phyloP scores from a whole-genome alignment of 2,329 filamentous ascomycete species.

The Sphaerulina musiva region DNA sequence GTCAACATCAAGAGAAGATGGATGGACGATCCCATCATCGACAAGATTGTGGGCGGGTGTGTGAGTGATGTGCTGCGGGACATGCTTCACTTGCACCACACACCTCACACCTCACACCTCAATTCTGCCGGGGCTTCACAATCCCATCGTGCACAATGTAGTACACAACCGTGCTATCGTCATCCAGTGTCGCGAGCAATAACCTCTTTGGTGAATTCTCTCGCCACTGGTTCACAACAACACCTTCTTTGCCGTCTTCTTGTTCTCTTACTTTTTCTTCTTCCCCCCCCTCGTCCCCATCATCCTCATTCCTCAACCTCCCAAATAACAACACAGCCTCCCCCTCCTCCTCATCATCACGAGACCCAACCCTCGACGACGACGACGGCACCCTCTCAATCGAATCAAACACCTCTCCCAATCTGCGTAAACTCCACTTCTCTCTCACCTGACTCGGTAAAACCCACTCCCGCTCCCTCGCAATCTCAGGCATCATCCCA shows the following conservation, averaged over 20 bases:
- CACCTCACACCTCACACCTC: constrained; percentile 23
- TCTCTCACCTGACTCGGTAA: constrained; percentile 66
- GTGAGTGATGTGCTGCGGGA: not conserved
- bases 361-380: too few species aligned
- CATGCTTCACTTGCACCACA: not conserved
- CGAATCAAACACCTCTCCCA: constrained; percentile 64
- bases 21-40: not conserved
- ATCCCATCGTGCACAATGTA: constrained; percentile 82
- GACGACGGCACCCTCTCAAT: not conserved
- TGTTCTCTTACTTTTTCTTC: not conserved
- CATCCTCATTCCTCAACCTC: constrained; percentile 11
- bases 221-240: constrained; percentile 37
- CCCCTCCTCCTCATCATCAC: constrained; percentile 14
- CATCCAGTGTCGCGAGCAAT: constrained; percentile 66
- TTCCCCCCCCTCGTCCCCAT: constrained; percentile 21
- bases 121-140: constrained; percentile 80
- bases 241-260: constrained; percentile 18
- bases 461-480: constrained; percentile 63
- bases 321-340: constrained; percentile 16
- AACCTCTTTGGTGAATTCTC: constrained; percentile 53
- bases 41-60: not conserved
- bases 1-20: too few species aligned
- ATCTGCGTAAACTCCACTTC: constrained; percentile 61
- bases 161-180: constrained; percentile 77
- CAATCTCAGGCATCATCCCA: constrained; percentile 21